Evolutionary conservation across 306 rosid species (phyloP).

Genomic region (Benincasa hispida): DNA sequence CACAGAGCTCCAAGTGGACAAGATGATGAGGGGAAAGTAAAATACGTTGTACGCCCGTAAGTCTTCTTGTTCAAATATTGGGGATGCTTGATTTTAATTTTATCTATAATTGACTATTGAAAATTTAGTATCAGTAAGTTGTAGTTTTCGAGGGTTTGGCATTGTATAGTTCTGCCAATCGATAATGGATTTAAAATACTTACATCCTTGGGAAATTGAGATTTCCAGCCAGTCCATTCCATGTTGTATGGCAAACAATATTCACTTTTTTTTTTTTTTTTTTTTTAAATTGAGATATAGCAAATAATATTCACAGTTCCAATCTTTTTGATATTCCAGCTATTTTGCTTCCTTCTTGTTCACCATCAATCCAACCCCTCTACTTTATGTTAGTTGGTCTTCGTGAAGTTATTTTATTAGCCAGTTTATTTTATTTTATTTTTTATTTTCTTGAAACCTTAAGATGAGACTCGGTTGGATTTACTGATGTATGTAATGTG

Average conservation of each 20-base stretch:
- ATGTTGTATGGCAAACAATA: background rate
- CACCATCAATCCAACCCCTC: background rate
- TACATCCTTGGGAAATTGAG: background rate
- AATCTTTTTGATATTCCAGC: background rate
- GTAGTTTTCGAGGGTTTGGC: background rate
- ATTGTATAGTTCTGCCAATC: background rate
- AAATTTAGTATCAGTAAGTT: background rate
- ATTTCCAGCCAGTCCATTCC: background rate
- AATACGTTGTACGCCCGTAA: conserved; percentile 81
- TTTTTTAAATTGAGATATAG: background rate
- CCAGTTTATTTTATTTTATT: background rate
- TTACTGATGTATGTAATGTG: background rate
- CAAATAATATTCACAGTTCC: background rate
- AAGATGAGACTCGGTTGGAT: background rate
- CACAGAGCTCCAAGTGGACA: conserved; percentile 67
- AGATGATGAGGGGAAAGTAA: conserved; percentile 70
- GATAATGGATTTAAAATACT: background rate
- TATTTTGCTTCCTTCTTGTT: background rate
- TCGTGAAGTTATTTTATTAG: background rate
- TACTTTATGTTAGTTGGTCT: background rate
- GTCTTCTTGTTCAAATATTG: conserved; percentile 22
- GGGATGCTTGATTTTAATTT: conserved; percentile 5
- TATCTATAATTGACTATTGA: background rate
- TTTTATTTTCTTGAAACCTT: background rate
- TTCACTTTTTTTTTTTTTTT: no score